Conservation (phyloP, 2,329 filamentous ascomycete species). For the Alternaria panax region DNA sequence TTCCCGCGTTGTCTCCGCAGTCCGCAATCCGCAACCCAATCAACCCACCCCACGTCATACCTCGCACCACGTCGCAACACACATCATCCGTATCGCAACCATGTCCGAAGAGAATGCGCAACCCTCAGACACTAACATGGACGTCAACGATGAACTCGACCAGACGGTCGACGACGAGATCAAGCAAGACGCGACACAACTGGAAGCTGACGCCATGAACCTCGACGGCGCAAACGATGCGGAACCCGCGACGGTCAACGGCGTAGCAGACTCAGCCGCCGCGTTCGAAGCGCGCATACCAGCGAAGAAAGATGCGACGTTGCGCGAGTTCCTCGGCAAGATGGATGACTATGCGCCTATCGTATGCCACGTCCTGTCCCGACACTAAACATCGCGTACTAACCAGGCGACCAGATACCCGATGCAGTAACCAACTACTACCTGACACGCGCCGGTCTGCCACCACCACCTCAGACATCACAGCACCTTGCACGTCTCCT, state of each 20-base stretch:
- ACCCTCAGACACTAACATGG: slow-evolving; percentile 38
- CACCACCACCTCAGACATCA: slow-evolving; percentile 89
- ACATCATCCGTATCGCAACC: slow-evolving; percentile 18
- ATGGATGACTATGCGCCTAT: slow-evolving; percentile 99
- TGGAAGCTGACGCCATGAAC: slow-evolving; percentile 48
- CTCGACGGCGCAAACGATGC: slow-evolving; percentile 52
- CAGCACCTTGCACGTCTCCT: slow-evolving; percentile 90
- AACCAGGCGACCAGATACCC: slow-evolving; percentile 72
- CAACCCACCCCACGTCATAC: slow-evolving; percentile 16
- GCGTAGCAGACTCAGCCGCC: slow-evolving; percentile 53
- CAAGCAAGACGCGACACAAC: slow-evolving; percentile 43
- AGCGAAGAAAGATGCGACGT: slow-evolving; percentile 86
- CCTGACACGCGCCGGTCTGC: slow-evolving; percentile 92
- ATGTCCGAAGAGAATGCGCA: slow-evolving; percentile 46
- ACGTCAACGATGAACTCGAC: slow-evolving; percentile 51
- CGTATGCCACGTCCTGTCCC: slow-evolving; percentile 61
- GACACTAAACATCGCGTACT: slow-evolving; percentile 13
- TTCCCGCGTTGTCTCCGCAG: slow-evolving; percentile 28
- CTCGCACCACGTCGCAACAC: slow-evolving; percentile 7
- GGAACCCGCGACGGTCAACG: slow-evolving; percentile 46
- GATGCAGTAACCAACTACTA: slow-evolving; percentile 99
- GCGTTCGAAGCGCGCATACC: slow-evolving; percentile 70
- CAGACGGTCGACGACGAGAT: slow-evolving; percentile 54
- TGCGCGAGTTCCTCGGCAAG: slow-evolving; percentile 91
- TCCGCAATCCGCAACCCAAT: slow-evolving; percentile 3